Conservation (phyloP, 176 grass and related monocot genomes). For the Canna indica region DNA sequence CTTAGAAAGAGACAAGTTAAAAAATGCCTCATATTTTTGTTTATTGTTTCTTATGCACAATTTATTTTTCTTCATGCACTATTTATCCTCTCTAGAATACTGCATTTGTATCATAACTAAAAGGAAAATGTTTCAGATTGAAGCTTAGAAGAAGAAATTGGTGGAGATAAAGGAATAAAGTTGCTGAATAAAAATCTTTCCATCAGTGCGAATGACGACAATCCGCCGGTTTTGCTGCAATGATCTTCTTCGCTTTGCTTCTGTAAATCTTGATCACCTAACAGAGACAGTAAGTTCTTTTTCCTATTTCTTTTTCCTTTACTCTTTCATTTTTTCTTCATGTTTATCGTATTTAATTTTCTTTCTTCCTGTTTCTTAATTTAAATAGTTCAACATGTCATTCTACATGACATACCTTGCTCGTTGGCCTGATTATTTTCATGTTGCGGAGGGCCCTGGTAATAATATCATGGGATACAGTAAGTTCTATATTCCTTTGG, state of each 20-base stretch:
- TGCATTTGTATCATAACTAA: too few relatives aligned
- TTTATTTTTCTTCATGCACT: too few relatives aligned
- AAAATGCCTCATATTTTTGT: too few relatives aligned
- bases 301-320: not conserved
- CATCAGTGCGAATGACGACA: constrained; percentile 46
- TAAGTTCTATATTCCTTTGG: constrained; percentile 13
- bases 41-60: too few relatives aligned
- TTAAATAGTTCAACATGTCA: constrained; percentile 91
- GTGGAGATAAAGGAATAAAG: not conserved
- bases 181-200: not conserved
- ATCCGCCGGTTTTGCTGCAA: constrained; percentile 95
- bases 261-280: constrained; percentile 94
- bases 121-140: not conserved
- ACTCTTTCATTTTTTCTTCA: not conserved
- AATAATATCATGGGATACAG: constrained; percentile 96
- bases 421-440: constrained; percentile 97
- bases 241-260: constrained; percentile 78
- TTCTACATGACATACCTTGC: constrained; percentile 99
- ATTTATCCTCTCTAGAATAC: too few relatives aligned
- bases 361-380: not conserved
- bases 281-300: constrained; percentile 50
- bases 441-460: constrained; percentile 52
- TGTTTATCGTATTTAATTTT: not conserved
- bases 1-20: too few relatives aligned
- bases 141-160: not conserved